These are phyloP conservation scores for Dryas alaskensis DNA, from an alignment of 306 rosid genomes.

Conservation along the genomic window DNA sequence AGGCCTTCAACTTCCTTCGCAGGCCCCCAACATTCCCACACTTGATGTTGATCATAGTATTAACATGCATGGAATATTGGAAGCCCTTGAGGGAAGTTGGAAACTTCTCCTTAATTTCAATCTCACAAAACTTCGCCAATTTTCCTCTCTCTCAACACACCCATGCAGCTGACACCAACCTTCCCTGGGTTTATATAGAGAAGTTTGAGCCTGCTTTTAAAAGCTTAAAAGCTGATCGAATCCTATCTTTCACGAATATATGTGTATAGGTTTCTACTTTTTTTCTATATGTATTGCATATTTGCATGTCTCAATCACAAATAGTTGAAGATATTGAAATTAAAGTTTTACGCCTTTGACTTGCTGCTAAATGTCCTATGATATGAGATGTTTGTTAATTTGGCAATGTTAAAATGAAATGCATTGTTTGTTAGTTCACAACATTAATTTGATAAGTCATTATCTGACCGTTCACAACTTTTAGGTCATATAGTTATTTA, in stretches of 20 bases:
- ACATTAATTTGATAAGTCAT: too few relatives aligned
- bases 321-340: not conserved
- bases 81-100: slow-evolving; percentile 25
- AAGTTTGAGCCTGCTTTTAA: not conserved
- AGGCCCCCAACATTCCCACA: slow-evolving; percentile 4
- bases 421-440: too few relatives aligned
- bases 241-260: not conserved
- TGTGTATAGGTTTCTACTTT: not conserved
- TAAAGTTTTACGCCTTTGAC: not conserved
- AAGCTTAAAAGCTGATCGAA: slow-evolving; percentile 4
- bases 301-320: not conserved
- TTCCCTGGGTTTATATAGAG: not conserved
- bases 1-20: slow-evolving; percentile 12
- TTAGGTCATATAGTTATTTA: too few relatives aligned
- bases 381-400: too few relatives aligned
- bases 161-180: not conserved
- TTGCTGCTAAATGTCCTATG: not conserved
- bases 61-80: slow-evolving; percentile 21
- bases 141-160: too few relatives aligned
- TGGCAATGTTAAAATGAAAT: too few relatives aligned
- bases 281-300: not conserved
- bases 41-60: not conserved
- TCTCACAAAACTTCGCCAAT: not conserved
- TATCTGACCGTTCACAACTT: too few relatives aligned
- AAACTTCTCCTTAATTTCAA: slow-evolving; percentile 6